Evolutionary conservation across 169 alveolate genomes (phyloP).

Genomic region (Plasmodium gallinaceum): DNA sequence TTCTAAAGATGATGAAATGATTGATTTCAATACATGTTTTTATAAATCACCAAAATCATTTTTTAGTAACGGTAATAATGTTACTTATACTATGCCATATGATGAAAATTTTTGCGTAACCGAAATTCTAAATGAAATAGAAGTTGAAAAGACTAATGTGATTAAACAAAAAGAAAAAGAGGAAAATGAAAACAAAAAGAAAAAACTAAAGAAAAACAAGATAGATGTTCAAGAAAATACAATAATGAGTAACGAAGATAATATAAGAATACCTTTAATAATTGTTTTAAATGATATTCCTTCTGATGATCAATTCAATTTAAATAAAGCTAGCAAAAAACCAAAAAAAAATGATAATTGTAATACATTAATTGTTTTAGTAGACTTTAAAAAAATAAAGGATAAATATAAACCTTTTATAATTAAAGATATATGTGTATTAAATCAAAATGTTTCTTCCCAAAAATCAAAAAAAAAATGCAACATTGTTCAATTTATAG

Average conservation of each 20-base stretch:
- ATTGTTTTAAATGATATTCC: conserved; percentile 25
- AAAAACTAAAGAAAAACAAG: neutral
- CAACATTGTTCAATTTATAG: conserved; percentile 19
- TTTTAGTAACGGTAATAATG: conserved; percentile 10
- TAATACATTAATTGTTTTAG: conserved; percentile 41
- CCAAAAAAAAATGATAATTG: neutral
- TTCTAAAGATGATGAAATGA: conserved; percentile 1
- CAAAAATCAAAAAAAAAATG: conserved; percentile 6
- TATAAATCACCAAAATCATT: conserved; percentile 46
- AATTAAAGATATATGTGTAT: conserved; percentile 44
- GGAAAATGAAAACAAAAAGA: neutral
- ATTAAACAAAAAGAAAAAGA: neutral
- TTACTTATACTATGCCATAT: conserved; percentile 52
- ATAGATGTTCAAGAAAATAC: neutral
- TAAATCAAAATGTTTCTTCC: neutral
- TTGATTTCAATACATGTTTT: conserved; percentile 25
- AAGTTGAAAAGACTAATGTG: conserved; percentile 8
- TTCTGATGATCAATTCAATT: neutral
- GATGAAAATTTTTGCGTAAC: conserved; percentile 48
- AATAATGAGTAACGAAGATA: conserved; percentile 1
- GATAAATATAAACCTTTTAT: conserved; percentile 51
- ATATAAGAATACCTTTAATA: conserved; percentile 35
- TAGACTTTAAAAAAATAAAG: conserved; percentile 45
- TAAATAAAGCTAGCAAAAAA: neutral
- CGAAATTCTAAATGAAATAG: conserved; percentile 24